phyloP scores from a whole-genome alignment of 2,329 filamentous ascomycete genomes.

The Taxawa tesnikishii region DNA sequence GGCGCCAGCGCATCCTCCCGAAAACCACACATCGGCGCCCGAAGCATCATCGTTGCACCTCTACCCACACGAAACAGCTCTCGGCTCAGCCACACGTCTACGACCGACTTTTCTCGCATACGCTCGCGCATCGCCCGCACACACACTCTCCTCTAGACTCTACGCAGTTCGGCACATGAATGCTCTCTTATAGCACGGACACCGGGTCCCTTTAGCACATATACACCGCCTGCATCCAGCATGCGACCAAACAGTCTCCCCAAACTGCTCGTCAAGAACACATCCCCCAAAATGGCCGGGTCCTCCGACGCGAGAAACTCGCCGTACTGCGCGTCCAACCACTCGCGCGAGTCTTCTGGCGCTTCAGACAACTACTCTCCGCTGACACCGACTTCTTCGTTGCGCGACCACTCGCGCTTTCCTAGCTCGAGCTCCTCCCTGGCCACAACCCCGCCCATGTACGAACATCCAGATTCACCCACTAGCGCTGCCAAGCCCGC shows the following conservation, averaged over 20 bases:
- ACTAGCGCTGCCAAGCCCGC: conserved; percentile 46
- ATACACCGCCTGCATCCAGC: conserved; percentile 7
- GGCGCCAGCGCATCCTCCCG: neutral
- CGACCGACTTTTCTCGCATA: neutral
- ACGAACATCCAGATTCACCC: conserved; percentile 45
- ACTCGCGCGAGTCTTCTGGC: conserved; percentile 22
- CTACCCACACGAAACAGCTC: neutral
- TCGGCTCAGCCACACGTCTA: neutral
- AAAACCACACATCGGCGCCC: neutral
- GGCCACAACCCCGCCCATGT: conserved; percentile 44
- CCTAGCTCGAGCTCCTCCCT: conserved; percentile 71
- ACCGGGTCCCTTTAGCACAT: conserved; percentile 1
- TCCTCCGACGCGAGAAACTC: conserved; percentile 11
- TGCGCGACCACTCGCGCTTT: conserved; percentile 49
- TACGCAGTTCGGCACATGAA: neutral
- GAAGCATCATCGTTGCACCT: neutral
- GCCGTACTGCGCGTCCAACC: conserved; percentile 14
- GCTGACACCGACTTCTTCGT: conserved; percentile 57
- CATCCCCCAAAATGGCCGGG: conserved; percentile 15
- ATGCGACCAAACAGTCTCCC: conserved; percentile 26
- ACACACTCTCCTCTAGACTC: no score
- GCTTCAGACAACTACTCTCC: conserved; percentile 57
- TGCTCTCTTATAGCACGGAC: conserved; percentile 6
- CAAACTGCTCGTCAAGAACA: conserved; percentile 24
- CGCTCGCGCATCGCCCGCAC: neutral